Conservation (phyloP, 202 grass and related monocot species). For the Tripidium arundinaceum region DNA sequence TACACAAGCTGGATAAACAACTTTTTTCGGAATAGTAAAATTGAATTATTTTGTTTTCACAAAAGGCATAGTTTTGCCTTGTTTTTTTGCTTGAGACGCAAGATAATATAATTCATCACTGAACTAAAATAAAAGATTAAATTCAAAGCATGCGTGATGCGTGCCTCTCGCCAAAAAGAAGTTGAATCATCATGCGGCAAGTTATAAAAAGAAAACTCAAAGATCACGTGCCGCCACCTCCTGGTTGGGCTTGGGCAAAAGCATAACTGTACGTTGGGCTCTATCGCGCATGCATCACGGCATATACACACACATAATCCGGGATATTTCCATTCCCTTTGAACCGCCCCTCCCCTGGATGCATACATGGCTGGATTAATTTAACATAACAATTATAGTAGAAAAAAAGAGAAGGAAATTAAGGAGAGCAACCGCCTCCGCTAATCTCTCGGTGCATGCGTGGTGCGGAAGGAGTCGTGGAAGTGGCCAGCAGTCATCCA, state of each 20-base stretch:
- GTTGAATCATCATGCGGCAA: neutral
- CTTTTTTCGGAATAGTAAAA: too few species aligned
- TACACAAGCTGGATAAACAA: too few species aligned
- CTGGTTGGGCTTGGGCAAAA: neutral
- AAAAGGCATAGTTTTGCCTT: too few species aligned
- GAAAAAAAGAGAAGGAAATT: neutral
- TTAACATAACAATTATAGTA: neutral
- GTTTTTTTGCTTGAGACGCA: too few species aligned
- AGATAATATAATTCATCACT: too few species aligned
- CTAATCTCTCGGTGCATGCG: neutral
- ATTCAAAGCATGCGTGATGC: neutral
- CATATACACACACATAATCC: neutral
- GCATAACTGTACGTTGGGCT: neutral
- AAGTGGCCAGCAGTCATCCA: conserved; percentile 5
- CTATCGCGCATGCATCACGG: neutral
- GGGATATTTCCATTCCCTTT: neutral
- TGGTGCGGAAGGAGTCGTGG: neutral
- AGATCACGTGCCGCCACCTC: neutral
- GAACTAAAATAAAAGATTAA: neutral
- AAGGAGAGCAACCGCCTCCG: conserved; percentile 2
- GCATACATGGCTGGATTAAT: neutral
- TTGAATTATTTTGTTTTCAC: too few species aligned
- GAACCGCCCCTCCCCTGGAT: neutral
- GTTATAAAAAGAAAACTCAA: too few species aligned
- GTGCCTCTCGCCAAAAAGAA: neutral